These are phyloP conservation scores for Heritiera littoralis DNA, from an alignment of 345 rosid genomes.

Conservation along the genomic window DNA sequence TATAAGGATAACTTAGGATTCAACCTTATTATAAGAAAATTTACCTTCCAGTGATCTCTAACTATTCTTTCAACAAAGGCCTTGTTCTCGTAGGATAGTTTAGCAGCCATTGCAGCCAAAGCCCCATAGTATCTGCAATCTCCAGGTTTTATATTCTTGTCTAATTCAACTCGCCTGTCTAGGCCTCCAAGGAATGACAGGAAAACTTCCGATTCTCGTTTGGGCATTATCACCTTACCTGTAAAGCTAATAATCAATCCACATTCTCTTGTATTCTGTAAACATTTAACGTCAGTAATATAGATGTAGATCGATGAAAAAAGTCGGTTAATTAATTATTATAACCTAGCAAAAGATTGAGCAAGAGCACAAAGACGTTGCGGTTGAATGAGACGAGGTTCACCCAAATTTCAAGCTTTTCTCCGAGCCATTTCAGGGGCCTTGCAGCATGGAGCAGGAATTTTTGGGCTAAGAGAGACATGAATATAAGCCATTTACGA, in stretches of 20 bases:
- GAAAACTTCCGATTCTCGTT: conserved; percentile 37
- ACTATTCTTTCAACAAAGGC: conserved; percentile 39
- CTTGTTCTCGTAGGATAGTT: conserved; percentile 49
- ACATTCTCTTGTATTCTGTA: neutral
- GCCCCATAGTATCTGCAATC: conserved; percentile 39
- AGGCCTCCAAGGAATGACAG: conserved; percentile 39
- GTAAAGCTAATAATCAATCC: neutral
- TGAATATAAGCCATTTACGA: conserved; percentile 53
- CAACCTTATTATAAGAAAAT: neutral
- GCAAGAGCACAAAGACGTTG: conserved; percentile 37
- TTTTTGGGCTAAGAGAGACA: conserved; percentile 47
- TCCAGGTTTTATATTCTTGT: conserved; percentile 30
- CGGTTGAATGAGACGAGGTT: conserved; percentile 47
- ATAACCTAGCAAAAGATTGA: conserved; percentile 25
- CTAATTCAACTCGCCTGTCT: conserved; percentile 47
- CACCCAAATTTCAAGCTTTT: conserved; percentile 36
- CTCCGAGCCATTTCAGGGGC: conserved; percentile 34
- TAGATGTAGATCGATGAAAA: too few species aligned
- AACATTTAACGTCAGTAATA: neutral
- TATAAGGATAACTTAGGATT: neutral
- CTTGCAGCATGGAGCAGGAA: conserved; percentile 29
- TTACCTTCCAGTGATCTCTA: conserved; percentile 46
- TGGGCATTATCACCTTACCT: conserved; percentile 48
- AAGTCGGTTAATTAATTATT: too few species aligned
- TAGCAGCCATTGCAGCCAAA: conserved; percentile 58